A percentile compares a stretch with the other conserved stretches of the same genome.
These are phyloP conservation scores for Musa itinerans DNA, from an alignment of 176 grass and related monocot species.

Conservation along the genomic window DNA sequence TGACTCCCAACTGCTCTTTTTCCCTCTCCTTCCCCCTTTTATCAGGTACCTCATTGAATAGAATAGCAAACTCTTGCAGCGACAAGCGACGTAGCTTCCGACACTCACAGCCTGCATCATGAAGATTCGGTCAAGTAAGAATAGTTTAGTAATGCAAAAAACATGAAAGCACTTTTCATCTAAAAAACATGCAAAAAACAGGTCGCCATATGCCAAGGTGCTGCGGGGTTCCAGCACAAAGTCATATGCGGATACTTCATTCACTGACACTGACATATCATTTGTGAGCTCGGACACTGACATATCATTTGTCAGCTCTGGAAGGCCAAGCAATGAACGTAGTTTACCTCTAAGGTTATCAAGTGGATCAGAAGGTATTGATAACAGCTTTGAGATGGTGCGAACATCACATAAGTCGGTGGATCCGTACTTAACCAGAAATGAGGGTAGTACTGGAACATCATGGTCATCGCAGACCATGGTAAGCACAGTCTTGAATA, in stretches of 20 bases:
- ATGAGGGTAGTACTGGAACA: constrained; percentile 8
- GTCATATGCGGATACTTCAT: no score
- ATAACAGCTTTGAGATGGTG: constrained; percentile 24
- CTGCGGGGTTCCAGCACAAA: no score
- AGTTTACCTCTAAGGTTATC: constrained; percentile 4
- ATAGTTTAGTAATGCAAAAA: background rate
- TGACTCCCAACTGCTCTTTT: background rate
- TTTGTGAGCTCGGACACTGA: constrained; percentile 17
- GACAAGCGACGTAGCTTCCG: constrained; percentile 25
- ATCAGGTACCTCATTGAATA: background rate
- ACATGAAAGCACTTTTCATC: no score
- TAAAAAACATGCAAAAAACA: no score
- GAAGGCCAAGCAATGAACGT: constrained; percentile 13
- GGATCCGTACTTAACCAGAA: background rate
- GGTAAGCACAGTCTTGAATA: background rate
- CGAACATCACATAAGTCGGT: constrained; percentile 10
- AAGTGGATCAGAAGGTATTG: background rate
- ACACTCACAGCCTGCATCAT: constrained; percentile 11
- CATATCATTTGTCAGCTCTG: constrained; percentile 7
- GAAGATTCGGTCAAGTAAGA: constrained; percentile 18
- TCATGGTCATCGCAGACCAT: background rate
- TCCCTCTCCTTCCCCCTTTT: background rate
- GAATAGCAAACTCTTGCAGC: constrained; percentile 9
- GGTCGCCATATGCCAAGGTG: no score
- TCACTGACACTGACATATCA: background rate